Percentiles rank a stretch among this genome's conserved stretches.
Conservation (phyloP, 129 eudicot genomes). For the Calendula officinalis region DNA sequence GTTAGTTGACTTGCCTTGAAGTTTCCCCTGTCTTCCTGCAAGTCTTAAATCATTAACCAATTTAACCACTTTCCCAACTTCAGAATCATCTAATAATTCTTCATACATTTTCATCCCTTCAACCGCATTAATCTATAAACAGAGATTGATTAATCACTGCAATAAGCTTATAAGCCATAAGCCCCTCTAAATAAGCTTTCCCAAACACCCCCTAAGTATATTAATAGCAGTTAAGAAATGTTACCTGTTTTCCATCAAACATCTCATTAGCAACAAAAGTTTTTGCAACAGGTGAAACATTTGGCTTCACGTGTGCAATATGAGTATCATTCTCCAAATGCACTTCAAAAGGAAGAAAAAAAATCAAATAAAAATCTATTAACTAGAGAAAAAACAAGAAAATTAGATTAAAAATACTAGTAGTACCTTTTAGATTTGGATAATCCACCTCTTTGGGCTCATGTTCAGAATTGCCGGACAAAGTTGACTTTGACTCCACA, state of each 20-base stretch:
- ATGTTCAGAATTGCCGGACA: slow-evolving; percentile 25
- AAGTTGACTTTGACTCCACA: slow-evolving; percentile 23
- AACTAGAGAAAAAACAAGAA: background rate
- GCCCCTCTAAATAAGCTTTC: no score
- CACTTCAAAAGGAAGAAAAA: slow-evolving; percentile 8
- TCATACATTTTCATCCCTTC: slow-evolving; percentile 43
- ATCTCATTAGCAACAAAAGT: slow-evolving; percentile 60
- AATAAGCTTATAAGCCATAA: no score
- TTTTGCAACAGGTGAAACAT: slow-evolving; percentile 35
- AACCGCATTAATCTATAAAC: slow-evolving; percentile 12
- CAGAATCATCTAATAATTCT: slow-evolving; percentile 47
- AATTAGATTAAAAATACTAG: background rate
- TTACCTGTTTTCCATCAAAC: slow-evolving; percentile 55
- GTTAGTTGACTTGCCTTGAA: slow-evolving; percentile 14
- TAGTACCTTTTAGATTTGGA: slow-evolving; percentile 32
- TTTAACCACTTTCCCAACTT: slow-evolving; percentile 46
- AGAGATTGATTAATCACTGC: background rate
- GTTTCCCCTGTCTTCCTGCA: slow-evolving; percentile 57
- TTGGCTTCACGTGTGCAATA: slow-evolving; percentile 26
- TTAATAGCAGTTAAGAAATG: slow-evolving; percentile 5
- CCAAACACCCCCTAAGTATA: no score
- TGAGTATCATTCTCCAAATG: slow-evolving; percentile 30
- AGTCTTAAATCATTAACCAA: slow-evolving; percentile 59
- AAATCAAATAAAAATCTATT: background rate
- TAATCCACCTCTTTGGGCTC: slow-evolving; percentile 38